These are phyloP conservation scores for Ogataea haglerorum DNA, from an alignment of 805 yeast genomes.

Conservation along the genomic window DNA sequence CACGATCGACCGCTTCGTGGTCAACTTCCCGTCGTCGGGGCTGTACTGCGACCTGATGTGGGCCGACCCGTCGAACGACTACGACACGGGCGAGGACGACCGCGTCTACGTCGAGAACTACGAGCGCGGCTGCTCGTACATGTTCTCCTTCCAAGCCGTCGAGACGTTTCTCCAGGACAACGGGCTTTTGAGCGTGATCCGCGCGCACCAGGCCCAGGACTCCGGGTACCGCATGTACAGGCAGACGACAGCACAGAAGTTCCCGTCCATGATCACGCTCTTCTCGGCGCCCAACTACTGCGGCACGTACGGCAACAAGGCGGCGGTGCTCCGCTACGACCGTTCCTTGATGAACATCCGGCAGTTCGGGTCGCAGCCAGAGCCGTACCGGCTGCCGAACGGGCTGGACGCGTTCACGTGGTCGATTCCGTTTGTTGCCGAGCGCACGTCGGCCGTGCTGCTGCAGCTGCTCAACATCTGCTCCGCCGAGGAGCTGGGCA, in stretches of 20 bases:
- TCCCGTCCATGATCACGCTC: constrained; percentile 84
- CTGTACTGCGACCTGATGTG: constrained; percentile 90
- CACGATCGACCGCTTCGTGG: constrained; percentile 66
- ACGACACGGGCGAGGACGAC: constrained; percentile 51
- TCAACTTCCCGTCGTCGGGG: constrained; percentile 88
- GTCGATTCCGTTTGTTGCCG: constrained; percentile 96
- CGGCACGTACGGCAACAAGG: constrained; percentile 88
- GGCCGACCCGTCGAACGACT: constrained; percentile 92
- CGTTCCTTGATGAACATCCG: constrained; percentile 90
- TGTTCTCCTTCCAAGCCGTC: constrained; percentile 77
- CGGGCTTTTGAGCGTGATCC: constrained; percentile 71
- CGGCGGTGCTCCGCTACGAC: constrained; percentile 89
- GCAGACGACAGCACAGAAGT: constrained; percentile 74
- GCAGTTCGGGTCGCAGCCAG: constrained; percentile 80
- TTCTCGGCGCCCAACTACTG: constrained; percentile 94
- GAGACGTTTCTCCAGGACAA: constrained; percentile 75
- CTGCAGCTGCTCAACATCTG: constrained; percentile 86
- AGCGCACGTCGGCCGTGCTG: constrained; percentile 89
- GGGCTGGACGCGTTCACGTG: constrained; percentile 97
- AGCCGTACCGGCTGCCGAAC: constrained; percentile 92
- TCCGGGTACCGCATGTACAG: constrained; percentile 93
- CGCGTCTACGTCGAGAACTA: constrained; percentile 62
- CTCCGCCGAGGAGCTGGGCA: constrained; percentile 83
- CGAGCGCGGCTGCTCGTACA: constrained; percentile 86
- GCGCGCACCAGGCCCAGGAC: constrained; percentile 98